phyloP scores from a whole-genome alignment of 1,284 basidiomycete genomes.

The Rhodotorula sp. region DNA sequence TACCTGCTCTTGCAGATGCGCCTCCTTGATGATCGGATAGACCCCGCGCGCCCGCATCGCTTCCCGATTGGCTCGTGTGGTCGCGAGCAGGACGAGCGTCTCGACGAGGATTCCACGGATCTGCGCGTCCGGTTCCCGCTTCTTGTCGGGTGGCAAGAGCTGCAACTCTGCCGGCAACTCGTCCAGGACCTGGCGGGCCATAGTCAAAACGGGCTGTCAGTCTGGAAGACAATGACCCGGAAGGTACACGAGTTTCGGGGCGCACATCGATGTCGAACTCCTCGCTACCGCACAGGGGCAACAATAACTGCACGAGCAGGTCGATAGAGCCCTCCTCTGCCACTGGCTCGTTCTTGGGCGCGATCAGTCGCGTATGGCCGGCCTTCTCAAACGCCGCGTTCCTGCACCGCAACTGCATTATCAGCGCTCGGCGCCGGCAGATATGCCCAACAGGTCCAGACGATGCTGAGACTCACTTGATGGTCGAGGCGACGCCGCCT shows the following conservation, averaged over 20 bases:
- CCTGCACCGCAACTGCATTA: slow-evolving; percentile 52
- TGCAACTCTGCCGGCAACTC: slow-evolving; percentile 79
- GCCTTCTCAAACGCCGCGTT: slow-evolving; percentile 72
- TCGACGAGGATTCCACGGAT: slow-evolving; percentile 85
- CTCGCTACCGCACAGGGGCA: slow-evolving; percentile 84
- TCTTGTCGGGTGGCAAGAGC: slow-evolving; percentile 81
- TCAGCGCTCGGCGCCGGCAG: neutral
- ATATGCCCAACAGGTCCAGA: too few relatives aligned
- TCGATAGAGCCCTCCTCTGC: slow-evolving; percentile 57
- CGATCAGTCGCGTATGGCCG: slow-evolving; percentile 68
- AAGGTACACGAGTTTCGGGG: slow-evolving; percentile 15
- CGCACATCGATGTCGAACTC: slow-evolving; percentile 83
- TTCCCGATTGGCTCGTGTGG: slow-evolving; percentile 82
- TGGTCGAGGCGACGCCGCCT: slow-evolving; percentile 76
- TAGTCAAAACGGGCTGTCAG: slow-evolving; percentile 1
- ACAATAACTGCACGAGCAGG: slow-evolving; percentile 74
- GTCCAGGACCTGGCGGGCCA: slow-evolving; percentile 78
- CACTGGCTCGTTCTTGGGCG: slow-evolving; percentile 54
- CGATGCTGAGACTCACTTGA: slow-evolving; percentile 63
- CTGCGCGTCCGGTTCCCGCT: slow-evolving; percentile 73
- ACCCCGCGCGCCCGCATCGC: slow-evolving; percentile 75
- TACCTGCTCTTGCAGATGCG: slow-evolving; percentile 76
- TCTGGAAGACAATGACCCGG: neutral
- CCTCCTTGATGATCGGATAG: slow-evolving; percentile 79
- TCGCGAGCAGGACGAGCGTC: slow-evolving; percentile 82